Conservation (phyloP, 768 basidiomycete species). For the Rhodosporidiobolus sp. region DNA sequence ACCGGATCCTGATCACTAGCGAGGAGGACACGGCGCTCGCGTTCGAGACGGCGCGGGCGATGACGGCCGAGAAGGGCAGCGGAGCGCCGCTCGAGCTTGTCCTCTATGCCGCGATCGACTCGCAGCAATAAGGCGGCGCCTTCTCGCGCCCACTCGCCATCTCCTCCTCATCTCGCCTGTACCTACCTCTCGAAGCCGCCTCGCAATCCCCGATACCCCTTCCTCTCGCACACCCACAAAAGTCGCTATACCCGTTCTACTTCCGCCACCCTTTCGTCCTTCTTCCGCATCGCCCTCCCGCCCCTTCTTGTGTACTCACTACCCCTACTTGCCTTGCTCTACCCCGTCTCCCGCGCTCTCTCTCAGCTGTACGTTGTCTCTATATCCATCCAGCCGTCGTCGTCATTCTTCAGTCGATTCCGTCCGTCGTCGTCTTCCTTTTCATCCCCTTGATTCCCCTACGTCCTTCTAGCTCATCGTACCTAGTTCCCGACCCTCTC, state of each 20-base stretch:
- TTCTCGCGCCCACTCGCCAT: not conserved
- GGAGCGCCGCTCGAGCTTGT: conserved; percentile 15
- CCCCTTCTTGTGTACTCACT: not conserved
- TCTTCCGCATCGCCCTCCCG: not conserved
- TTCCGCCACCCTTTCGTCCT: not conserved
- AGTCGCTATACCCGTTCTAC: not conserved
- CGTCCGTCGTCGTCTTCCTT: no score
- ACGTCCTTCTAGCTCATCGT: no score
- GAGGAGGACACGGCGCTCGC: conserved; percentile 94
- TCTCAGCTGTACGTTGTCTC: no score
- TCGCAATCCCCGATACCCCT: not conserved
- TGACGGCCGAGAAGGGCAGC: not conserved
- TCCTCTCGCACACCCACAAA: not conserved
- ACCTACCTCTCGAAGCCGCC: not conserved
- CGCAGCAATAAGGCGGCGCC: not conserved
- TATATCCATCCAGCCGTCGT: no score
- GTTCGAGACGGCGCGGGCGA: conserved; percentile 57
- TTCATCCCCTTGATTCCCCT: no score
- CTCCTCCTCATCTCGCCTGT: not conserved
- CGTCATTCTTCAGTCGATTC: no score
- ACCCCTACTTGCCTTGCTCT: not conserved
- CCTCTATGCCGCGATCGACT: conserved; percentile 20
- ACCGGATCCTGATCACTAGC: conserved; percentile 78
- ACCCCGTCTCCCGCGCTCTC: not conserved
- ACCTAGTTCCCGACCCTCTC: no score